Evolutionary conservation across 768 basidiomycete genomes (phyloP), one percentile per base, ranked within the genome.

Genomic region (Lentinula detonsa): DNA sequence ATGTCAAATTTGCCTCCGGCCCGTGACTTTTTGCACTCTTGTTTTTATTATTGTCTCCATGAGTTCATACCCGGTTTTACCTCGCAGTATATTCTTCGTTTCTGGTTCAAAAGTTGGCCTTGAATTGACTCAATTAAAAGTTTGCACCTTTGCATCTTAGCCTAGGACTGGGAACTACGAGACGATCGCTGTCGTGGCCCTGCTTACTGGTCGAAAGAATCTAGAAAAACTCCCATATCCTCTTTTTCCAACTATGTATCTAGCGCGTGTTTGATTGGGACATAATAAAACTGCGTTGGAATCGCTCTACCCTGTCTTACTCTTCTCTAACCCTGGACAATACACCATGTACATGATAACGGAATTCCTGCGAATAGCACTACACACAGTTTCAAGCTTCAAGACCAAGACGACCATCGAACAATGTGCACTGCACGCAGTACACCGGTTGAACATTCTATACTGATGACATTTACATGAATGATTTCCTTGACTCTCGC

Each of bases 311-410:
- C 31, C 50, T 51, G 31, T 34, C 31, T 34, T 51, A 51, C 50
- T 51, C 50, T 33, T 51, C 31, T 51, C 50, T 34, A 33, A 51
- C 54, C 69, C 21, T 21, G 46, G 5, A 51, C 23, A 50, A 31
- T 50, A 28, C 15, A n/a, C 21, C 9, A 46, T 28, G 28, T 28
- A 28, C 28, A 28, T 28, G 28, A 40, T 71, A 33, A 68, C 69
- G 2, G 57, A 67, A 23, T 50, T 52, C 4, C 65, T 70, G 40
- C 62, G 13, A 8, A 8, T 8, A 13, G 37, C 37, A 39, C 37
- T 39, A 13, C 37, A 39, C 13, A 39, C 13, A 39, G 13, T 28
- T 28, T 13, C 37, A 39, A 39, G 37, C 37, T 13, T 13, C 7
- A 39, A 39, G 9, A 13, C 4, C 9, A 13, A 9, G 7, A 9